These are phyloP conservation scores for Euphorbia tirucalli DNA, from an alignment of 345 rosid species.

Conservation along the genomic window DNA sequence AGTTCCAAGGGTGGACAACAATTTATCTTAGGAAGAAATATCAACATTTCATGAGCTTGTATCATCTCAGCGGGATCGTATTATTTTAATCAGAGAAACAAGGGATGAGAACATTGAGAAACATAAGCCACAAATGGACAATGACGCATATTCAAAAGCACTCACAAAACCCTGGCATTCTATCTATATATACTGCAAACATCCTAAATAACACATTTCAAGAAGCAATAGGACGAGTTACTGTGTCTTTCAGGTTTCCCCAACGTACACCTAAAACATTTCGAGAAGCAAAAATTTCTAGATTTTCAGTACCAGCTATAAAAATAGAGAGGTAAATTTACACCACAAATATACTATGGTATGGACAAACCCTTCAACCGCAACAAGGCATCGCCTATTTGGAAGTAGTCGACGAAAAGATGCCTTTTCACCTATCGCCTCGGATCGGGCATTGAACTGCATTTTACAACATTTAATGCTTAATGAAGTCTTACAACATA, in stretches of 20 bases:
- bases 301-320: neutral
- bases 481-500: neutral
- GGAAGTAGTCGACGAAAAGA: constrained; percentile 89
- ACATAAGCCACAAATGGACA: neutral
- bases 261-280: constrained; percentile 7
- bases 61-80: neutral
- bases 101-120: neutral
- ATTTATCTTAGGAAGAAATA: neutral
- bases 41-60: neutral
- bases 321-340: neutral
- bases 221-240: neutral
- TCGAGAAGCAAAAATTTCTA: neutral
- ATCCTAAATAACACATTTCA: neutral
- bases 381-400: constrained; percentile 70
- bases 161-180: neutral
- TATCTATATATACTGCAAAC: neutral
- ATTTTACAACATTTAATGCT: constrained; percentile 10
- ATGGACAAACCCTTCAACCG: constrained; percentile 72
- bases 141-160: neutral
- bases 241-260: neutral
- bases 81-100: neutral
- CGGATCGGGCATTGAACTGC: constrained; percentile 96
- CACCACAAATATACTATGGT: constrained; percentile 9
- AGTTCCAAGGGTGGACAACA: neutral
- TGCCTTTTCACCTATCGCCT: constrained; percentile 71